Conservation (phyloP, 306 rosid species). For the Spatholobus suberectus region DNA sequence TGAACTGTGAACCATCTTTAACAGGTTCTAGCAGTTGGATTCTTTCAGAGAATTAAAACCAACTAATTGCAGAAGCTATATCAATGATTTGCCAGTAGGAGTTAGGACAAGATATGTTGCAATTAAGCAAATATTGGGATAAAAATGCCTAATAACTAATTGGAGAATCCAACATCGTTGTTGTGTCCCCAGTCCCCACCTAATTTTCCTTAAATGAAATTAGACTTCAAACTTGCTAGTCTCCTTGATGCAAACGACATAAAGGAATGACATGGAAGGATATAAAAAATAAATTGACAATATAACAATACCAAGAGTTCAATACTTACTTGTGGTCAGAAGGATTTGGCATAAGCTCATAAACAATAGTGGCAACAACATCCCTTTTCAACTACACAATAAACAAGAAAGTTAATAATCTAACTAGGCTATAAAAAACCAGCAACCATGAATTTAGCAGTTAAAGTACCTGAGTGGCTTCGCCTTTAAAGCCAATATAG, state of each 20-base stretch:
- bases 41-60: constrained; percentile 8
- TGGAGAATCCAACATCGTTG: constrained; percentile 32
- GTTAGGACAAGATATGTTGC: constrained; percentile 2
- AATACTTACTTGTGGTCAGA: constrained; percentile 94
- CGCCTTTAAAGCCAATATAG: constrained; percentile 97
- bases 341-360: constrained; percentile 94
- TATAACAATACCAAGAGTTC: neutral
- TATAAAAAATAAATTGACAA: neutral
- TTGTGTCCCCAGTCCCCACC: neutral
- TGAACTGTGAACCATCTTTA: neutral
- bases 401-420: constrained; percentile 30
- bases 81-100: neutral
- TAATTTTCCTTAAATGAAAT: neutral
- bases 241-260: neutral
- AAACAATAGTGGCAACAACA: constrained; percentile 87
- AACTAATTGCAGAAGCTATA: constrained; percentile 31
- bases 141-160: constrained; percentile 10
- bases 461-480: constrained; percentile 88
- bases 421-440: constrained; percentile 22
- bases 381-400: constrained; percentile 83
- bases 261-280: constrained; percentile 18
- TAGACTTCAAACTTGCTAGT: constrained; percentile 10
- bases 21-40: constrained; percentile 23
- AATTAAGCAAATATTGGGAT: neutral
- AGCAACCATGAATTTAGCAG: constrained; percentile 19